phyloP scores from a whole-genome alignment of 23 red algal species.

The Chondrus crispus region DNA sequence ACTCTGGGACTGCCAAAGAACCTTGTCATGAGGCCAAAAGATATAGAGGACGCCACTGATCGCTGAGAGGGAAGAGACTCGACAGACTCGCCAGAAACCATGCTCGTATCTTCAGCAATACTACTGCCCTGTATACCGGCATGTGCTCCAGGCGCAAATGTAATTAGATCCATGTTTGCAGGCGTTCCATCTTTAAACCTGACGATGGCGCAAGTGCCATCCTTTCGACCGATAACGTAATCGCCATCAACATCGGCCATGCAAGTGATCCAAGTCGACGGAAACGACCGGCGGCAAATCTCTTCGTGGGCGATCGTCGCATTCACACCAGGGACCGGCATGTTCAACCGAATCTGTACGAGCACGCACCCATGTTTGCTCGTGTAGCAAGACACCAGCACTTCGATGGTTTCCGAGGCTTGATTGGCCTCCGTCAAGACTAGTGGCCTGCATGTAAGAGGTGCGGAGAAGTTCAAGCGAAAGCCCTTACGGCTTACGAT shows the following conservation, averaged over 20 bases:
- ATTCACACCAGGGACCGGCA: neutral
- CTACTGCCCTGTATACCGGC: neutral
- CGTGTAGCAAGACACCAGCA: slow-evolving; percentile 27
- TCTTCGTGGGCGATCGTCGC: neutral
- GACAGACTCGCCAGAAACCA: slow-evolving; percentile 25
- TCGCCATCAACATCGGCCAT: slow-evolving; percentile 16
- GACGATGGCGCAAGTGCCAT: slow-evolving; percentile 27
- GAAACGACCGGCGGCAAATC: neutral
- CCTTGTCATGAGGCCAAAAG: slow-evolving; percentile 31
- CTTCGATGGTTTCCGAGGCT: neutral
- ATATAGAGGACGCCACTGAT: slow-evolving; percentile 31
- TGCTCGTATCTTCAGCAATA: slow-evolving; percentile 33
- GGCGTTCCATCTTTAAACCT: neutral
- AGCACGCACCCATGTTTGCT: slow-evolving; percentile 12
- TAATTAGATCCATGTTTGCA: neutral
- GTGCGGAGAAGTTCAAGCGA: slow-evolving; percentile 34
- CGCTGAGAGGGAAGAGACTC: slow-evolving; percentile 30
- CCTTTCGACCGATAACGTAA: slow-evolving; percentile 8
- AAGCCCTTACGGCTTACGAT: neutral
- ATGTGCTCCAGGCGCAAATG: neutral
- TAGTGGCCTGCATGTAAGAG: slow-evolving; percentile 18
- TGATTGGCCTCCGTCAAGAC: neutral
- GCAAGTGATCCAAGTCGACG: neutral
- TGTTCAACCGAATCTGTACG: neutral
- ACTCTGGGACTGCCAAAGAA: slow-evolving; percentile 23